Evolutionary conservation across 73 alveolate genomes (phyloP), one percentile per base, ranked within the genome.

Genomic region (Paramecium primaurelia): DNA sequence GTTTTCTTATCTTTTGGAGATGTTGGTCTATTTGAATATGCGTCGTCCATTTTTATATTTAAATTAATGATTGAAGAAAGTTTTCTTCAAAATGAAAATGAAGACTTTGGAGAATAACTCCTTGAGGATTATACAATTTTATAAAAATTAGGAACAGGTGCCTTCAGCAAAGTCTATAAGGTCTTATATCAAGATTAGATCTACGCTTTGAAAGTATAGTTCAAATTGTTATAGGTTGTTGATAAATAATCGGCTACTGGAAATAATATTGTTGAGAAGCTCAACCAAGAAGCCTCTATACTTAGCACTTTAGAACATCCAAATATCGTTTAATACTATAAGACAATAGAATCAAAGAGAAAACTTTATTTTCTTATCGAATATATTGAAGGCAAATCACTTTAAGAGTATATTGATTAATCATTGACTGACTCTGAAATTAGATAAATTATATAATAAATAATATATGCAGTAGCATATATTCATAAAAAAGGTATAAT

Each of bases 401-500:
- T 80, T 12, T 25, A 40, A 9, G 28, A 22, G 9, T 80, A 7
- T 26, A 44, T 80, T 18, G 77, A 80, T 49, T 71, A 40, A 85
- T 69, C 49, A 44, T 89, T 89, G 30, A 40, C 77, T 5, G 77
- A 91, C n/a, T 30, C 26, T n/a, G 18, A 91, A 9, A 87, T 87
- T 1, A 18, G 45, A 28, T 20, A 1, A 40, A 20, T 91, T 6
- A 77, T 91, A 77, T 38, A 77, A 51, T 40, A 71, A 37, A 91
- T 91, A 12, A 38, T 80, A 32, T 16, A 47, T 58, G 95, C 92
- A 8, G 25, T 77, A 0, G 75, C 54, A 26, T 58, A 77, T 58
- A 60, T 91, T 26, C 95, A 91, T 58, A 64, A 45, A 34, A 91
- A 77, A 59, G 94, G 90, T 40, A 89, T 95, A 18, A 91, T 93